phyloP scores from a whole-genome alignment of 2,329 filamentous ascomycete genomes.

The Diplodia sapinea region DNA sequence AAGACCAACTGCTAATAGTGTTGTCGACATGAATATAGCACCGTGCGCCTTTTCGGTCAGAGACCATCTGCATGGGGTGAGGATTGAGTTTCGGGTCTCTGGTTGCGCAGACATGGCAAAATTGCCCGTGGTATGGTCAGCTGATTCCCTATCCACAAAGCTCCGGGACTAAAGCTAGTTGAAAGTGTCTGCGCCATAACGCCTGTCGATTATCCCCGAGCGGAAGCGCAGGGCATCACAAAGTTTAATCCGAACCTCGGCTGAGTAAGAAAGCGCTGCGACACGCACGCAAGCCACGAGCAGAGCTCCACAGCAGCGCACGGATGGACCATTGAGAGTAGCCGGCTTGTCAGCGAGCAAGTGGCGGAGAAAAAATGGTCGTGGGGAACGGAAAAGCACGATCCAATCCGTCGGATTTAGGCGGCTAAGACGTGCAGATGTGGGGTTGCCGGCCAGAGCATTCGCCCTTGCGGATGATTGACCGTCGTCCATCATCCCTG shows the following conservation, averaged over 20 bases:
- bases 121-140: not conserved
- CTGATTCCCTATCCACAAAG: not conserved
- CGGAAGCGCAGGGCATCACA: not conserved
- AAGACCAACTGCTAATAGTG: not conserved
- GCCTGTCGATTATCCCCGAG: not conserved
- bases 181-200: not conserved
- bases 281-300: not conserved
- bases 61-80: not conserved
- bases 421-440: conserved; percentile 20
- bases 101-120: no score
- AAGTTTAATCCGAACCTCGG: not conserved
- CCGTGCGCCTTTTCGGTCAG: not conserved
- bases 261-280: not conserved
- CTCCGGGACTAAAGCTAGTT: not conserved
- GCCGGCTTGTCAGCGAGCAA: not conserved
- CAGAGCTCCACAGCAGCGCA: conserved; percentile 3
- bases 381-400: conserved; percentile 13
- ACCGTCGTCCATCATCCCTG: conserved; percentile 1
- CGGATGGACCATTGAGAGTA: not conserved
- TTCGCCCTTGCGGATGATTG: conserved; percentile 22
- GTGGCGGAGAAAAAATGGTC: not conserved
- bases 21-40: not conserved
- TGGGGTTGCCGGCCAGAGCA: conserved; percentile 12
- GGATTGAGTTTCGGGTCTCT: not conserved
- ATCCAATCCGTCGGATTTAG: conserved; percentile 18